Conservation (phyloP, 2,329 filamentous ascomycete species). For the Colletotrichum aenigma region DNA sequence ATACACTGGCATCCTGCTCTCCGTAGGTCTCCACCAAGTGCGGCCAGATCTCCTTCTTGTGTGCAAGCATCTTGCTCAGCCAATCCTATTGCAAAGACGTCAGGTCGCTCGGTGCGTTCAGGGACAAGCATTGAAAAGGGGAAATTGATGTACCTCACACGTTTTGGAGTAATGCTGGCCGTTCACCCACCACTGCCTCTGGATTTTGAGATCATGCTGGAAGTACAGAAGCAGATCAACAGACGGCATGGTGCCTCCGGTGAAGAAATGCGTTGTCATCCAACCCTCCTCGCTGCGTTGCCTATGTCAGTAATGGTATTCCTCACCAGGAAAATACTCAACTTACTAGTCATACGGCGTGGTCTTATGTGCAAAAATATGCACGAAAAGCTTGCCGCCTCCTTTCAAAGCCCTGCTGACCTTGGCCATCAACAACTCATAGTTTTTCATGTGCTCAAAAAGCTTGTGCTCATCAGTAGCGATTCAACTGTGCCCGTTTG, state of each 20-base stretch:
- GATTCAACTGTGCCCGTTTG: background rate
- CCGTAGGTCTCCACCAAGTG: slow-evolving; percentile 70
- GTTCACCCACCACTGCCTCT: slow-evolving; percentile 74
- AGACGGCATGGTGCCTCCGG: slow-evolving; percentile 73
- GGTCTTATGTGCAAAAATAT: slow-evolving; percentile 68
- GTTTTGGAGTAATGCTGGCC: slow-evolving; percentile 72
- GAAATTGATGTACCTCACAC: slow-evolving; percentile 58
- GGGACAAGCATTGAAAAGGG: background rate
- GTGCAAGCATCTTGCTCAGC: slow-evolving; percentile 63
- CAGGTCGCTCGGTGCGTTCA: background rate
- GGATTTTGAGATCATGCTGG: slow-evolving; percentile 63
- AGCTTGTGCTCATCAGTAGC: slow-evolving; percentile 46
- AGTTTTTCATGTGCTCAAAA: slow-evolving; percentile 81
- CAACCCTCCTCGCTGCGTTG: slow-evolving; percentile 62
- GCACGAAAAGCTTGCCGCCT: slow-evolving; percentile 70
- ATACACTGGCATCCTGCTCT: slow-evolving; percentile 60
- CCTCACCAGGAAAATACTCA: background rate
- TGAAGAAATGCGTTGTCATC: slow-evolving; percentile 79
- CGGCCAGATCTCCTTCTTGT: slow-evolving; percentile 66
- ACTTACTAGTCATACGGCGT: slow-evolving; percentile 68
- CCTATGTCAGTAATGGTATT: background rate
- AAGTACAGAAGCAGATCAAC: slow-evolving; percentile 71
- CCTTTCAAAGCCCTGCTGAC: slow-evolving; percentile 63
- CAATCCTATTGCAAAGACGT: slow-evolving; percentile 51
- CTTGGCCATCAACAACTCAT: slow-evolving; percentile 70